A percentile compares a stretch with the other conserved stretches of the same genome.
These are phyloP conservation scores for Elsinoe arachidis DNA, from an alignment of 2,329 filamentous ascomycete genomes.

Conservation along the genomic window DNA sequence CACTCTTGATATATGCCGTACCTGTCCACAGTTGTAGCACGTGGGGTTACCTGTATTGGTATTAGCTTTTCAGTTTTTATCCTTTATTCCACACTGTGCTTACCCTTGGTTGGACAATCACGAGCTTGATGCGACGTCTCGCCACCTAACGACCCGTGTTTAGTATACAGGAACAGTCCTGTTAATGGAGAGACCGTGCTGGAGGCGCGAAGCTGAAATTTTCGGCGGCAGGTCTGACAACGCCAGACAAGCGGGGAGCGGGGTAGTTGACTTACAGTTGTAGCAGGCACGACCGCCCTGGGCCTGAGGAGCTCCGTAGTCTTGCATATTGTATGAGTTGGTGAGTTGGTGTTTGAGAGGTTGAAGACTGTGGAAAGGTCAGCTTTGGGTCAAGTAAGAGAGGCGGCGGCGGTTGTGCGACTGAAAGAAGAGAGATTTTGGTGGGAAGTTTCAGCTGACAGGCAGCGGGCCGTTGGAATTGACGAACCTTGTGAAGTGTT, in stretches of 20 bases:
- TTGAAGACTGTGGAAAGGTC: not conserved
- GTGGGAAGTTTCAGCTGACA: not conserved
- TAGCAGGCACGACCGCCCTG: constrained; percentile 46
- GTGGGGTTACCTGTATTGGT: too few species aligned
- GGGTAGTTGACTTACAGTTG: constrained; percentile 43
- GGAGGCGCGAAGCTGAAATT: not conserved
- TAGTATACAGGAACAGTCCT: constrained; percentile 12
- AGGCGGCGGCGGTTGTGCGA: not conserved
- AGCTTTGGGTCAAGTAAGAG: not conserved
- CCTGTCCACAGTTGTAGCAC: constrained; percentile 30
- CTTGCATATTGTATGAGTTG: constrained; percentile 36
- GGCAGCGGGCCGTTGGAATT: not conserved
- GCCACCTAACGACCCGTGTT: constrained; percentile 31
- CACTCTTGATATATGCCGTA: constrained; percentile 47
- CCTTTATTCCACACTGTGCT: too few species aligned
- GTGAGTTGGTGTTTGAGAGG: not conserved
- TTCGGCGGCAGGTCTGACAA: not conserved
- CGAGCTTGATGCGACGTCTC: constrained; percentile 42
- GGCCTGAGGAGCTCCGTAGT: constrained; percentile 27
- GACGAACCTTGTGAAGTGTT: not conserved
- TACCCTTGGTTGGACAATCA: constrained; percentile 44
- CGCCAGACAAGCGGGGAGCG: not conserved
- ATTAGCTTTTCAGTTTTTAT: too few species aligned
- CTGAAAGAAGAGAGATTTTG: not conserved
- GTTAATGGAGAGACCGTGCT: not conserved